Evolutionary conservation across 441 rosid genomes (phyloP), one percentile per base, ranked within the genome.

Genomic region (Eutrema salsugineum): DNA sequence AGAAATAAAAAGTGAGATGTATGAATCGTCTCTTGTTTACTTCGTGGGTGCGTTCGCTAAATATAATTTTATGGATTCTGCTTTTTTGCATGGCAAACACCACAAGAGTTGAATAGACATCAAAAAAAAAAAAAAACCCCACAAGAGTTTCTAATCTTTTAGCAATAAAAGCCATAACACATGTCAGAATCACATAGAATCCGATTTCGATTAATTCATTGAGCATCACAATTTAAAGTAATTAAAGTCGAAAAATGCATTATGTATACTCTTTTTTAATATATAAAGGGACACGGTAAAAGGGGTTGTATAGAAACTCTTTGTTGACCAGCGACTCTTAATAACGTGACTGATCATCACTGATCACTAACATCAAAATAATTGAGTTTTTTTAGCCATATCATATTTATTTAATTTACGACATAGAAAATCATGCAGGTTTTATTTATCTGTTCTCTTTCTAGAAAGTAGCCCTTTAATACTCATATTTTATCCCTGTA

Each of bases 51-150:
- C 62, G 48, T 40, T 68, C 30, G 63, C 32, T 20, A 66, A 16
- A 53, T 40, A 4, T 40, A 17, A 6, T 39, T 27, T 19, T 4
- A 27, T 53, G 17, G 32, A 2, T 8, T 66, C 43, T 35, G 46
- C 33, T 43, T 68, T 55, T 46, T 36, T 47, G 66, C 74, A 59
- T 48, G 66, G 50, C 30, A 10, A 70, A 69, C 39, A 66, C 73
- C 40, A 58, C 73, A 11, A 58, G 30, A 35, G 28, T 58, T 57
- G n/a, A n/a, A n/a, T n/a, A n/a, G n/a, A n/a, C n/a, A n/a, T n/a
- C n/a, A n/a, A n/a, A n/a, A n/a, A n/a, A n/a, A n/a, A n/a, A n/a
- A n/a, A n/a, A n/a, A n/a, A n/a, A 69, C 39, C 73, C 73, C 40
- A 58, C 73, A 11, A 58, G 30, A 35, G 28, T 58, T 57, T 69